These are phyloP conservation scores for Cryptococcus deneoformans DNA, from an alignment of 1,284 basidiomycete species.

Conservation along the genomic window DNA sequence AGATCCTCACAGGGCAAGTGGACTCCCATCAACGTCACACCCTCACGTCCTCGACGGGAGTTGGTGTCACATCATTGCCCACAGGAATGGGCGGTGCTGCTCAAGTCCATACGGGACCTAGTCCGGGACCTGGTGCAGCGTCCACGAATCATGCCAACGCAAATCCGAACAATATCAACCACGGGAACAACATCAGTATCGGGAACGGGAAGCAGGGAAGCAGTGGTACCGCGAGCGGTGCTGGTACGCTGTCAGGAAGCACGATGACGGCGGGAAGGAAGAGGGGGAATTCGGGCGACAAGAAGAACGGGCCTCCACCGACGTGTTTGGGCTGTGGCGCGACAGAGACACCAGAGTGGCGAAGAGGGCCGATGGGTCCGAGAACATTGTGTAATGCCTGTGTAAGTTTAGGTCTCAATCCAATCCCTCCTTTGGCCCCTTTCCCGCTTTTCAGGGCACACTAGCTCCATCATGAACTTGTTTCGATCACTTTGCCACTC, in stretches of 20 bases:
- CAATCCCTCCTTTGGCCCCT: too few relatives aligned
- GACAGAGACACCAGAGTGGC: conserved; percentile 50
- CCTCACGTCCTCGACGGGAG: too few relatives aligned
- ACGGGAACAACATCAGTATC: background rate
- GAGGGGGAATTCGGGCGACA: conserved; percentile 7
- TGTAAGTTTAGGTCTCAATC: conserved; percentile 26
- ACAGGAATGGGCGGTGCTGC: too few relatives aligned
- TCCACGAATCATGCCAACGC: too few relatives aligned
- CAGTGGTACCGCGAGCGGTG: background rate
- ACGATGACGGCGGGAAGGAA: background rate
- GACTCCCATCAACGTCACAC: too few relatives aligned
- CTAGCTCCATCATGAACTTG: too few relatives aligned
- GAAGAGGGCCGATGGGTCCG: conserved; percentile 48
- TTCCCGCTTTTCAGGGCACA: too few relatives aligned
- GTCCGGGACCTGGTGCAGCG: too few relatives aligned
- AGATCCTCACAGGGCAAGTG: conserved; percentile 22
- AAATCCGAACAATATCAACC: too few relatives aligned
- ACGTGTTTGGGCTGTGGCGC: conserved; percentile 47
- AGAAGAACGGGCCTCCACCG: conserved; percentile 14
- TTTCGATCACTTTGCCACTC: background rate
- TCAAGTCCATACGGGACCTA: too few relatives aligned
- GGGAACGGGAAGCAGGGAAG: conserved; percentile 3
- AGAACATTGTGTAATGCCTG: conserved; percentile 50
- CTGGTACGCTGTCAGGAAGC: background rate
- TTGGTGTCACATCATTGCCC: too few relatives aligned